Base-by-base conservation (phyloP, 1,284 basidiomycete genomes). In the Tilletia indica region DNA sequence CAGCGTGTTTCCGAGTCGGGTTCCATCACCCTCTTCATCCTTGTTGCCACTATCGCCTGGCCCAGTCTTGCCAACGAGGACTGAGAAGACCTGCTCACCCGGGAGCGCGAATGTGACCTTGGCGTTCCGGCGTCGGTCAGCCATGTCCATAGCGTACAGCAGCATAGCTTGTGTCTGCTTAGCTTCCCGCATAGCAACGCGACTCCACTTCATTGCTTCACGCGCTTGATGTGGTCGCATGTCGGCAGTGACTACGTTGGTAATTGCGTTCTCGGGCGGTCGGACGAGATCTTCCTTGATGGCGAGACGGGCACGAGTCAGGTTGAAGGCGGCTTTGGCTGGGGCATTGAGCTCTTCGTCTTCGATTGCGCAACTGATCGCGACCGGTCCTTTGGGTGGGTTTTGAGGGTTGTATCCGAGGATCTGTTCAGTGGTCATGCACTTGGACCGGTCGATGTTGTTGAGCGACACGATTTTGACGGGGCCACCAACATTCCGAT, bases 111-210 rank as follows among this genome's bases (percentile, higher is more conserved):
- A 54, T 8, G 51, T 54, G 51, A 54, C 51, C 51, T 54, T 54
- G 51, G 51, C 12, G 19, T 54, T 19, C 6, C 51, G 51, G 19
- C 51, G 51, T 11, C 16, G 21, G 51, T 64, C 34, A 19, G 61
- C 31, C 34, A 39, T 38, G n/a, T 64, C 61, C 61, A 64, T 64
- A 12, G 61, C 61, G 36, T 39, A 64, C 61, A 64, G 38, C 36
- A 64, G 36, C 61, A 64, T 64, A 3, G 61, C 61, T 39, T 64
- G 61, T 3, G 61, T 64, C 36, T 64, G 61, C 61, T 64, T 64
- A 12, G 61, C 61, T 39, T 64, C 61, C 4, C 61, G 61, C 61
- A 64, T 64, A 34, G 61, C 61, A 25, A 39, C 34, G 6, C 38
- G 34, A 42, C 61, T 64, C 34, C 34, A 19, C 36, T 64, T 64